Base-by-base conservation (phyloP, 2,329 filamentous ascomycete genomes). In the Paecilomyces sp. region DNA sequence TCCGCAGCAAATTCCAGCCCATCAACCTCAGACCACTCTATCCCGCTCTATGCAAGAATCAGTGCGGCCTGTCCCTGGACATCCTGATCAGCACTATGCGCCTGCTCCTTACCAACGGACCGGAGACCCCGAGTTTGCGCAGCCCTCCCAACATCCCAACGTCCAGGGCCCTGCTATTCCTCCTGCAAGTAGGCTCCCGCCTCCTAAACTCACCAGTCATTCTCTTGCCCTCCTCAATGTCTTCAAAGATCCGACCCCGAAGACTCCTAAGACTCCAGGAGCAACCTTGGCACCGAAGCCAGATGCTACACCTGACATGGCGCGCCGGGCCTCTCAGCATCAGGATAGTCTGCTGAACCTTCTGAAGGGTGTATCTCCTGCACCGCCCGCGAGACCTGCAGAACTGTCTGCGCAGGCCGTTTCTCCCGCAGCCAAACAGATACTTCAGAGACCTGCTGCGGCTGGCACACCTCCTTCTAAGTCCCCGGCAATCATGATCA, bases 191-290 rank as follows among this genome's bases (percentile, higher is more conserved):
- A 82, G 83, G 57, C 68, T 88, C 25, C 85, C 85, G 15, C 77
- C 81, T 47, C 83, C 84, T 6, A 83, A 81, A 62, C 77, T 87
- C 33, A 86, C 77, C 36, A 79, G 79, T 12, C 84, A 88, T 68
- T 79, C 83, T 1, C 75, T 83, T 60, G 78, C 79, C n/a, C 70
- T 88, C 34, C 72, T 88, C 55, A 83, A 82, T 64, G 78, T 82
- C 1, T 86, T 88, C 74, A 86, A 81, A 64, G 67, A 69, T 34
- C 67, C 71, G 8, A 63, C 64, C 25, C 58, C 64, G 13, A 70
- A 70, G 55, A 68, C 69, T 1, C 63, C 70, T 8, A 68, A 68
- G 57, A 47, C 41, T 6, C 11, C 66, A 2, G 63, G 63, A 56
- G 62, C 66, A 51, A 59, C 60, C 9, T 56, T 67, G 31, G 58